phyloP scores from a whole-genome alignment of 495 filamentous ascomycete species.

The Aspergillus homomorphus region DNA sequence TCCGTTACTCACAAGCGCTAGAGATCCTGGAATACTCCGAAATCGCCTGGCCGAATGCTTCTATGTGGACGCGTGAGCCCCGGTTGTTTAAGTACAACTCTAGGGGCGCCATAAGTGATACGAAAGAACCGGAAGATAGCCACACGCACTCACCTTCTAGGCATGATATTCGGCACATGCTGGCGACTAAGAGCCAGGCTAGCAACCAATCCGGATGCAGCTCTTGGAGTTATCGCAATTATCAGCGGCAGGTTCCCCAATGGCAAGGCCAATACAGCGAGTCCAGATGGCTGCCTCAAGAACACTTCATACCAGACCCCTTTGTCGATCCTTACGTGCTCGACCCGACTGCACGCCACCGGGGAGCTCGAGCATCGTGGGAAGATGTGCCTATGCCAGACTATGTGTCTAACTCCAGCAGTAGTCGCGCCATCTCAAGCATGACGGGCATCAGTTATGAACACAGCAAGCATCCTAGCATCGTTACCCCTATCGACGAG shows the following conservation, averaged over 20 bases:
- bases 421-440: constrained; percentile 43
- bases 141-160: constrained; percentile 53
- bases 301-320: constrained; percentile 31
- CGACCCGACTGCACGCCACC: constrained; percentile 30
- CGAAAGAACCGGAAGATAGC: constrained; percentile 35
- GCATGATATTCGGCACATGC: constrained; percentile 19
- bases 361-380: constrained; percentile 40
- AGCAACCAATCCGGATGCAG: constrained; percentile 21
- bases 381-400: constrained; percentile 56
- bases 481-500: constrained; percentile 32
- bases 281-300: constrained; percentile 23
- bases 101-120: constrained; percentile 17
- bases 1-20: constrained; percentile 31
- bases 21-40: constrained; percentile 70
- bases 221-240: constrained; percentile 26
- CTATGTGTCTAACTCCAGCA: constrained; percentile 40
- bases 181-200: constrained; percentile 17
- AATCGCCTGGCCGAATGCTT: constrained; percentile 80
- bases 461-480: constrained; percentile 43
- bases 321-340: constrained; percentile 37
- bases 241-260: constrained; percentile 20
- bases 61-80: constrained; percentile 61
- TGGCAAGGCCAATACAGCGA: constrained; percentile 17
- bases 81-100: constrained; percentile 38
- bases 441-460: constrained; percentile 46